Conservation (phyloP, 2,329 filamentous ascomycete species). For the Leptosphaerulina australis region DNA sequence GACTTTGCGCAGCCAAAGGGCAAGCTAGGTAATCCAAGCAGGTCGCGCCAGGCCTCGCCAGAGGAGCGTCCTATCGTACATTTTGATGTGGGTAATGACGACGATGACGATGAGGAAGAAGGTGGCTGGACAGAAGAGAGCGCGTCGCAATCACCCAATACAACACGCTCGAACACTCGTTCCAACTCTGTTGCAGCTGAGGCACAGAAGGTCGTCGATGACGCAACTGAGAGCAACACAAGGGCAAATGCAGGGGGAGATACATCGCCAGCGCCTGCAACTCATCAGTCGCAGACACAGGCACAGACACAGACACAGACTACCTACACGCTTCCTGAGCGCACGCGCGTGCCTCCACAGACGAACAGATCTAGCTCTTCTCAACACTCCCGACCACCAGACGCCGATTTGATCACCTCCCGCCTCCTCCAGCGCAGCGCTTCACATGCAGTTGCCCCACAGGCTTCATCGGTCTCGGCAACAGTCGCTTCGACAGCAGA, state of each 20-base stretch:
- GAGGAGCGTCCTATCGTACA: conserved; percentile 49
- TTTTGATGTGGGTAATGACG: conserved; percentile 48
- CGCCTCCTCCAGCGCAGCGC: conserved; percentile 69
- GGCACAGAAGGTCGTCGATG: conserved; percentile 33
- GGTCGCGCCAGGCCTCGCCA: conserved; percentile 42
- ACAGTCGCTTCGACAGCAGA: conserved; percentile 58
- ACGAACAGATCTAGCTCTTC: conserved; percentile 43
- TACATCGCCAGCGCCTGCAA: conserved; percentile 18
- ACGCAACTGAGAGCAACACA: conserved; percentile 30
- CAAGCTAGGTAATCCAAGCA: conserved; percentile 37
- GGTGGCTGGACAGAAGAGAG: conserved; percentile 53
- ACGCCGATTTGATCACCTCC: conserved; percentile 71
- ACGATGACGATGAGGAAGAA: conserved; percentile 34
- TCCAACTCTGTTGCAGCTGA: conserved; percentile 50
- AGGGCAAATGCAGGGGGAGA: conserved; percentile 22
- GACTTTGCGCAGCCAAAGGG: conserved; percentile 39
- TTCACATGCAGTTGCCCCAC: conserved; percentile 66
- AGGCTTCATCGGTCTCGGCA: conserved; percentile 67
- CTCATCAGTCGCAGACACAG: conserved; percentile 15
- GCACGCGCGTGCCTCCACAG: conserved; percentile 30
- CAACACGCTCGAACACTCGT: conserved; percentile 50
- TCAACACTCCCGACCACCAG: conserved; percentile 50
- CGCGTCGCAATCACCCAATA: conserved; percentile 50
- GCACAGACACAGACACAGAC: neutral
- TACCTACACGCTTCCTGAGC: conserved; percentile 35